Percentiles rank a stretch among this genome's conserved stretches.
These are phyloP conservation scores for Psilocybe azurescens DNA, from an alignment of 768 basidiomycete genomes.

Conservation along the genomic window DNA sequence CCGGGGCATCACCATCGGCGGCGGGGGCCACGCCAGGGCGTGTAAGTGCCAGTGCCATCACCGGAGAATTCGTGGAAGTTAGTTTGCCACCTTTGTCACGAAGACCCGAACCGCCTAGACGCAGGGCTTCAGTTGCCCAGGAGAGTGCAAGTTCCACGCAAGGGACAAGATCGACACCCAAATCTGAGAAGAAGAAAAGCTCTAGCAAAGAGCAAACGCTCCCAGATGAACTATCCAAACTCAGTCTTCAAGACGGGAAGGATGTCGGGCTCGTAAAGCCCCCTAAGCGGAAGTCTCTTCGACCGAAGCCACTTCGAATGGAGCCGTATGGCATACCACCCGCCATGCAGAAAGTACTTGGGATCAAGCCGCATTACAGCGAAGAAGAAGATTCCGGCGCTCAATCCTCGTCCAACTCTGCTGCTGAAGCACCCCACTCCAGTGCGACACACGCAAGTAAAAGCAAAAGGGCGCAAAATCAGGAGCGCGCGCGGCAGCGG, in stretches of 20 bases:
- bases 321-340: neutral
- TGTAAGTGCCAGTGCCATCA: too few species aligned
- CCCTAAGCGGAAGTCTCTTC: too few species aligned
- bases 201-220: neutral
- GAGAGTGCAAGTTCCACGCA: too few species aligned
- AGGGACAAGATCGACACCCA: too few species aligned
- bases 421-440: neutral
- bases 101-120: neutral
- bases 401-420: neutral
- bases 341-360: constrained; percentile 1
- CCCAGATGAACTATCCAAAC: neutral
- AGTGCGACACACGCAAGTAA: neutral
- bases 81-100: too few species aligned
- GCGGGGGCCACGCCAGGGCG: too few species aligned
- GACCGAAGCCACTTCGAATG: neutral
- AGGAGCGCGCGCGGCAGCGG: too few species aligned
- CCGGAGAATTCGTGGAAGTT: too few species aligned
- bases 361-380: neutral
- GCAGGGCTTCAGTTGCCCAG: neutral
- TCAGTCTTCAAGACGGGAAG: neutral
- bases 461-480: neutral
- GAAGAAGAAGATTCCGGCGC: neutral
- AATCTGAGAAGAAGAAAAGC: too few species aligned
- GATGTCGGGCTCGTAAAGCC: neutral
- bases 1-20: neutral